phyloP scores from a whole-genome alignment of 352 stramenopile species.

The Pythium dissimile region DNA sequence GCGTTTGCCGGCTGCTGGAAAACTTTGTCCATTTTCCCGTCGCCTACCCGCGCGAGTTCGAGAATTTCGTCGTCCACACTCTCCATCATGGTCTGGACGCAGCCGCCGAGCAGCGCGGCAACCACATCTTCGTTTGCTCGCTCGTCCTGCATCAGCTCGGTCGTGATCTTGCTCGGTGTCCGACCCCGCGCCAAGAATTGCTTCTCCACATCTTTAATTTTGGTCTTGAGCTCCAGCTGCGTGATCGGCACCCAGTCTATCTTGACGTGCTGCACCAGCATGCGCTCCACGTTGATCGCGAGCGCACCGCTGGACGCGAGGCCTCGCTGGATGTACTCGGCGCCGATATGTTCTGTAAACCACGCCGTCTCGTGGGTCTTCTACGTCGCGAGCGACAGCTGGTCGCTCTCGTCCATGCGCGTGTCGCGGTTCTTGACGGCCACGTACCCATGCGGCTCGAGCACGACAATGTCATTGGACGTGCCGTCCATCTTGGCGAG shows the following conservation, averaged over 20 bases:
- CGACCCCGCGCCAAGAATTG: background rate
- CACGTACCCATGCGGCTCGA: constrained; percentile 38
- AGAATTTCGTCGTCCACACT: background rate
- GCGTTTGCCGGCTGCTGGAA: background rate
- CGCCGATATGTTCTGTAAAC: constrained; percentile 25
- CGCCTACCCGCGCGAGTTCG: background rate
- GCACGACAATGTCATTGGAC: constrained; percentile 27
- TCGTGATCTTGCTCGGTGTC: background rate
- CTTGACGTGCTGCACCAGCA: constrained; percentile 31
- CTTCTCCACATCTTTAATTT: background rate
- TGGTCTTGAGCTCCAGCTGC: constrained; percentile 5
- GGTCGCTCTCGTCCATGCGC: background rate
- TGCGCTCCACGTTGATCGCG: constrained; percentile 28
- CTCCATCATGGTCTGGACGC: background rate
- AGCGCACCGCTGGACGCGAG: constrained; percentile 29
- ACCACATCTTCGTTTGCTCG: background rate
- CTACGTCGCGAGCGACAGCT: constrained; percentile 20
- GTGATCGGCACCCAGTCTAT: constrained; percentile 26
- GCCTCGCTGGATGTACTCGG: constrained; percentile 19
- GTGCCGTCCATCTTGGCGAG: constrained; percentile 26
- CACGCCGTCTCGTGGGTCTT: constrained; percentile 28
- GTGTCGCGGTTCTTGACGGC: constrained; percentile 38
- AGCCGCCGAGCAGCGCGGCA: background rate
- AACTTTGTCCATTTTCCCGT: background rate
- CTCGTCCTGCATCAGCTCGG: background rate